These are phyloP conservation scores for Dactylis glomerata DNA, from an alignment of 176 grass and related monocot species.

Conservation along the genomic window DNA sequence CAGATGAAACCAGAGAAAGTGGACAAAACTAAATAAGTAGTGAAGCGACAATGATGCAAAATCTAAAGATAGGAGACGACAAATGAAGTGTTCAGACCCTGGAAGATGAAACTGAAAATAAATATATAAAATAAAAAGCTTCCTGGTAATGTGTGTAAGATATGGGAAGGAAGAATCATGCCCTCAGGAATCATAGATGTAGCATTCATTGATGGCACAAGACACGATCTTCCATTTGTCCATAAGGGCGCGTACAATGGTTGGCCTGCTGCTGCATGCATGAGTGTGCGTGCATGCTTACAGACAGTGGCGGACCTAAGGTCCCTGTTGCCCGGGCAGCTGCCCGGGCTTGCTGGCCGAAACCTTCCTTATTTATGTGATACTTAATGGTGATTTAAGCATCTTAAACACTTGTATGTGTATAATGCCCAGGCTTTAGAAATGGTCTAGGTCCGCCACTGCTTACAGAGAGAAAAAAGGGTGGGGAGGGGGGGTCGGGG, in stretches of 20 bases:
- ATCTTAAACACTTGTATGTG: no score
- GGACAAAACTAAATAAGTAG: background rate
- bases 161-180: background rate
- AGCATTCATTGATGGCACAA: slow-evolving; percentile 19
- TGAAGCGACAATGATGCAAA: background rate
- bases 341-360: no score
- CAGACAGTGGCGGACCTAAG: no score
- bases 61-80: background rate
- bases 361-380: no score
- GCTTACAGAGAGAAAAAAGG: no score
- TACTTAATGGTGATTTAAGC: no score
- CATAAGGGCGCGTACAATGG: background rate
- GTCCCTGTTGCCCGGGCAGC: no score
- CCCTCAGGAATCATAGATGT: slow-evolving; percentile 7
- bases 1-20: background rate
- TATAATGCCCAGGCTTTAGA: no score
- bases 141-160: background rate
- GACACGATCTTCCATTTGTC: background rate
- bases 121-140: background rate
- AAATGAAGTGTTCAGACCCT: background rate
- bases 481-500: background rate
- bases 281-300: no score
- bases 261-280: background rate
- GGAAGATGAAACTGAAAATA: slow-evolving; percentile 1
- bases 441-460: no score